These are phyloP conservation scores for Juglanconis oblonga DNA, from an alignment of 2,329 filamentous ascomycete genomes.

Conservation along the genomic window DNA sequence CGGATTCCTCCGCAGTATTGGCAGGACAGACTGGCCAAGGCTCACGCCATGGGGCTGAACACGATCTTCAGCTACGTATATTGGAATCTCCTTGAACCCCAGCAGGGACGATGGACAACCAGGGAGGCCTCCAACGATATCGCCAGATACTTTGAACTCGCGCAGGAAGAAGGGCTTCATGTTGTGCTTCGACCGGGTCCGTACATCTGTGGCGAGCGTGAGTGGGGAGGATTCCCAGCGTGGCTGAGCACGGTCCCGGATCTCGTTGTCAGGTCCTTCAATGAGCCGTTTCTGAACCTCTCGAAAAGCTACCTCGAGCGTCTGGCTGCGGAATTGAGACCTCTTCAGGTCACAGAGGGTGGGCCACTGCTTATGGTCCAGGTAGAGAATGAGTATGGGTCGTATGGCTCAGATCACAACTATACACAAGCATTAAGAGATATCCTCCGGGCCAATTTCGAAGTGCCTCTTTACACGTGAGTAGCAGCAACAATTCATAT, in stretches of 20 bases:
- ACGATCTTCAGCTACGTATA: conserved; percentile 50
- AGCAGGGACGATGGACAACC: conserved; percentile 34
- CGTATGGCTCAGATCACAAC: conserved; percentile 41
- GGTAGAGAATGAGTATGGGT: conserved; percentile 51
- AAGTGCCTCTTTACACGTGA: conserved; percentile 42
- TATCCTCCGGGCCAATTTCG: conserved; percentile 39
- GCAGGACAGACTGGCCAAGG: conserved; percentile 41
- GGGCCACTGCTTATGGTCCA: conserved; percentile 49
- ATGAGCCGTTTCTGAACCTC: conserved; percentile 36
- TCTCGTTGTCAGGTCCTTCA: conserved; percentile 39
- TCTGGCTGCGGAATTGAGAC: conserved; percentile 33
- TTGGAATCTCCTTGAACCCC: conserved; percentile 47
- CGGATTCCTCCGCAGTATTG: conserved; percentile 45
- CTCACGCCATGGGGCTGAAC: conserved; percentile 46
- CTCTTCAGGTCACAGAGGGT: conserved; percentile 37
- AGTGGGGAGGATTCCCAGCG: conserved; percentile 47
- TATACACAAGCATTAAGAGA: conserved; percentile 41
- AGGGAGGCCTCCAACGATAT: conserved; percentile 42
- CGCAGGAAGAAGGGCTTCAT: conserved; percentile 44
- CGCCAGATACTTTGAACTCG: conserved; percentile 43
- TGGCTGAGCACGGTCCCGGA: conserved; percentile 41
- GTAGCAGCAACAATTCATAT: not conserved
- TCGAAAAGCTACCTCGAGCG: conserved; percentile 36
- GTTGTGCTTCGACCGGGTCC: conserved; percentile 45
- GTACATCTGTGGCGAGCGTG: conserved; percentile 47